Conservation (phyloP, 495 filamentous ascomycete species). For the Penicillium herquei region DNA sequence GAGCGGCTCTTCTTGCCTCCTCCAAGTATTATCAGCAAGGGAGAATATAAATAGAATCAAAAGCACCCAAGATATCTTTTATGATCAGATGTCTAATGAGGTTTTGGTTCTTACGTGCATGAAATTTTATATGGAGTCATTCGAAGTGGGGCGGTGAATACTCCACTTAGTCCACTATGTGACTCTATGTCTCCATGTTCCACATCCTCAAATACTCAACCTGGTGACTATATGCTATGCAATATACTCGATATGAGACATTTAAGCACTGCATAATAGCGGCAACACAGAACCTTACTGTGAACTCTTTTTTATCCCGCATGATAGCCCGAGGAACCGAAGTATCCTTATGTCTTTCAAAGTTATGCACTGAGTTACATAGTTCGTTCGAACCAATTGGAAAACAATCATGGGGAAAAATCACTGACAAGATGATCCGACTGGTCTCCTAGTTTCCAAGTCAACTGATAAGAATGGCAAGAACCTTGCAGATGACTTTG, state of each 20-base stretch:
- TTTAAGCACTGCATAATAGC: not conserved
- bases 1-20: not conserved
- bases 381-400: not conserved
- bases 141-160: slow-evolving; percentile 9
- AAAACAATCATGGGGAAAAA: not conserved
- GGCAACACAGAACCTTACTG: not conserved
- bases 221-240: too few relatives aligned
- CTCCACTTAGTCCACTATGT: not conserved
- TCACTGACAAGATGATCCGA: not conserved
- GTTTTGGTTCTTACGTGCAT: not conserved
- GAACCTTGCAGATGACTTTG: slow-evolving; percentile 3
- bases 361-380: not conserved
- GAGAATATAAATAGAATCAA: not conserved
- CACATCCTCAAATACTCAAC: too few relatives aligned
- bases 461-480: slow-evolving; percentile 6
- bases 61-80: not conserved
- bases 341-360: not conserved
- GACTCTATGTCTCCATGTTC: not conserved
- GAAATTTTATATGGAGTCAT: slow-evolving; percentile 6
- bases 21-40: not conserved
- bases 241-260: not conserved
- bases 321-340: not conserved
- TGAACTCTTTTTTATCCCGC: not conserved
- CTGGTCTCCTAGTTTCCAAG: slow-evolving; percentile 3
- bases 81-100: not conserved